These are phyloP conservation scores for Babesia gibsoni DNA, from an alignment of 169 alveolate genomes.

Conservation along the genomic window DNA sequence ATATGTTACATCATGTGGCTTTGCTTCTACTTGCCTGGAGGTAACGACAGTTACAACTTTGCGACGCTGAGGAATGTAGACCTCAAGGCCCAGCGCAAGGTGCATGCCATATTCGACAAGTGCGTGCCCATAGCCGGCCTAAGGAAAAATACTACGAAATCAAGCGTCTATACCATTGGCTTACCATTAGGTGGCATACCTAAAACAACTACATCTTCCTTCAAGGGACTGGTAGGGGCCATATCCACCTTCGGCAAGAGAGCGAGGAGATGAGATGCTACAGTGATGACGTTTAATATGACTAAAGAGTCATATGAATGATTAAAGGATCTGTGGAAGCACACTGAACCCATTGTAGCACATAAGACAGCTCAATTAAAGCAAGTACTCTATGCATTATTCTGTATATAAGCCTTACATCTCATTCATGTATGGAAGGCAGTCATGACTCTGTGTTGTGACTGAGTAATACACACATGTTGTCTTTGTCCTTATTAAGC, in stretches of 20 bases:
- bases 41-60: constrained; percentile 44
- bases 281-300: no score
- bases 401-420: no score
- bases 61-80: constrained; percentile 38
- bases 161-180: constrained; percentile 30
- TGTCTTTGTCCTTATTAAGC: no score
- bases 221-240: neutral
- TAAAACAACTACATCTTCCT: neutral
- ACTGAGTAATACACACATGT: no score
- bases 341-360: no score
- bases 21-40: constrained; percentile 35
- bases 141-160: neutral
- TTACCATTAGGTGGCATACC: constrained; percentile 11
- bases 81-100: constrained; percentile 6
- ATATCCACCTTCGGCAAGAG: constrained; percentile 2
- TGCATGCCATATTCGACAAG: constrained; percentile 18
- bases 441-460: no score
- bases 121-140: constrained; percentile 47
- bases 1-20: constrained; percentile 54
- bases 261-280: constrained; percentile 16
- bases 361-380: no score
- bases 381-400: no score
- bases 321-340: no score
- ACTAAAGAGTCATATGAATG: no score
- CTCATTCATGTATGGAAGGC: no score